Base-by-base conservation (phyloP, 2,329 filamentous ascomycete species). In the Huntiella omanensis region DNA sequence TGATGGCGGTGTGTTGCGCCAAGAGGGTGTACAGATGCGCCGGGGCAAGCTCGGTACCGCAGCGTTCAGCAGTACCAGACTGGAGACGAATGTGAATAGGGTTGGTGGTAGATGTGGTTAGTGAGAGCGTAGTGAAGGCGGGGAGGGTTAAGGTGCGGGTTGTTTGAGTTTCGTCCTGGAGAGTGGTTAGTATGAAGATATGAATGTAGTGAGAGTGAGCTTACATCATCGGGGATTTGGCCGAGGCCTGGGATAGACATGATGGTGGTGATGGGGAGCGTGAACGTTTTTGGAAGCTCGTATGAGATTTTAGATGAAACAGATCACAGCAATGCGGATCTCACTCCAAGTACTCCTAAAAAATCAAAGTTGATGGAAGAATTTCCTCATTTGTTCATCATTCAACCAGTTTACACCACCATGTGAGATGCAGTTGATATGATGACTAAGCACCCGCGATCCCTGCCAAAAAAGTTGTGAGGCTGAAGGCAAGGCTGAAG, bases 41-140 rank as follows among this genome's bases (percentile, higher is more conserved):
- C 7, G 75, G 71, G 8, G 86, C 86, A 38, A 98, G 80, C 64
- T 98, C 91, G 47, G 88, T 87, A 58, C 91, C 91, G 59, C 96
- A 94, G 57, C 93, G 77, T 62, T 98, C 91, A 42, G 88, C 91
- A 1, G 80, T 85, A 51, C 91, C 91, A 33, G 72, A 75, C 47
- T 84, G 64, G 19, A 96, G 68, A 65, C 86, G 69, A 41, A 72
- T 57, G 35, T 61, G 60, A 43, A 70, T 50, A 12, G 42, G 38
- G 49, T 62, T 60, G 51, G 58, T 57, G 58, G 51, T 71, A 59
- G 43, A 61, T 68, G 49, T 67, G 65, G 19, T 62, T 66, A 11
- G 66, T 57, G 35, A 43, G 49, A 38, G 42, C 39, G 49, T 17
- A 49, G 38, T 12, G 4, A 42, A 45, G 33, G 38, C 40, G 7